phyloP scores from a whole-genome alignment of 2,329 filamentous ascomycete genomes.

The Monosporascus sp. region DNA sequence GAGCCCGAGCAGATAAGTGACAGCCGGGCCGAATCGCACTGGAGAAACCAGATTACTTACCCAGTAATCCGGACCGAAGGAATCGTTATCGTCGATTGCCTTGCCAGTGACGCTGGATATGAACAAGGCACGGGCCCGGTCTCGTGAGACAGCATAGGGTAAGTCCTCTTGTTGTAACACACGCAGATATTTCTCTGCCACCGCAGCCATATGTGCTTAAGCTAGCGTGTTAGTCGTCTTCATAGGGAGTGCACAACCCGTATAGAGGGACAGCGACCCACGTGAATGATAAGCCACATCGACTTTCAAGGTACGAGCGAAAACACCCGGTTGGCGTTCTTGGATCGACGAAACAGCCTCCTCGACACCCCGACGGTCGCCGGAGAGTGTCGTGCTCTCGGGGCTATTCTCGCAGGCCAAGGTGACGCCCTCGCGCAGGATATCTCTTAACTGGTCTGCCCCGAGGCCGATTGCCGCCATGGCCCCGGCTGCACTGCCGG shows the following conservation, averaged over 20 bases:
- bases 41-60: constrained; percentile 21
- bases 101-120: constrained; percentile 24
- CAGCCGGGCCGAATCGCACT: constrained; percentile 29
- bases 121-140: constrained; percentile 4
- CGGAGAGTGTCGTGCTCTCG: constrained; percentile 25
- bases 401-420: constrained; percentile 28
- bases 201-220: constrained; percentile 7
- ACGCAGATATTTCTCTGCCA: constrained; percentile 7
- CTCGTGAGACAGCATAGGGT: background rate
- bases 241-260: background rate
- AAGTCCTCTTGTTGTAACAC: constrained; percentile 9
- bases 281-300: constrained; percentile 39
- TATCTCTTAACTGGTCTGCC: constrained; percentile 20
- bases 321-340: constrained; percentile 20
- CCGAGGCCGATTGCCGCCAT: constrained; percentile 38
- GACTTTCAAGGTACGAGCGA: constrained; percentile 29
- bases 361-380: constrained; percentile 16
- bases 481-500: constrained; percentile 14
- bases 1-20: constrained; percentile 18
- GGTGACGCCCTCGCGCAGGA: constrained; percentile 20
- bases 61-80: constrained; percentile 19
- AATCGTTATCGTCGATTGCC: constrained; percentile 12
- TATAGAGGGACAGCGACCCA: constrained; percentile 11
- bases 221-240: constrained; percentile 9
- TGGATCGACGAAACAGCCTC: constrained; percentile 24